Evolutionary conservation across 2,329 filamentous ascomycete genomes (phyloP).

Genomic region (Pyrenophora teres): DNA sequence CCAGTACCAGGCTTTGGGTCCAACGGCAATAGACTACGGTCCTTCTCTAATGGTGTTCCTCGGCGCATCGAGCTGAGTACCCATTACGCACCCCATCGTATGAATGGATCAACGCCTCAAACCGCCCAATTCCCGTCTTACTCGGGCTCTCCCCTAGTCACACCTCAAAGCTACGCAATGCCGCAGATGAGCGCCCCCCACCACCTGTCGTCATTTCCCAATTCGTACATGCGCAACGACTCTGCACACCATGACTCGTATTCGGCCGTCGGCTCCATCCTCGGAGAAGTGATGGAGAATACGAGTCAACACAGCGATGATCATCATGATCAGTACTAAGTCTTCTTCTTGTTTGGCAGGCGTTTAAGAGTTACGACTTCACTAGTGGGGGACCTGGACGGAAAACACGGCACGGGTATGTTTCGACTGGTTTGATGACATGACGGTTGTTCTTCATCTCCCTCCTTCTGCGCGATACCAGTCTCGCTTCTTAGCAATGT

Average conservation of each 20-base stretch:
- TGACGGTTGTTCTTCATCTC: conserved; percentile 7
- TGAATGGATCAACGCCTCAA: conserved; percentile 45
- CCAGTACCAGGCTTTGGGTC: conserved; percentile 49
- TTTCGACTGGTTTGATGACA: conserved; percentile 16
- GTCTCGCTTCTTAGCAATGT: conserved; percentile 16
- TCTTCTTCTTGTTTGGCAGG: conserved; percentile 12
- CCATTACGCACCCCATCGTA: conserved; percentile 44
- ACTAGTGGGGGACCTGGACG: too few relatives aligned
- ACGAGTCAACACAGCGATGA: conserved; percentile 42
- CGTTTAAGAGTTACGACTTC: conserved; percentile 9
- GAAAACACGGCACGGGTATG: conserved; percentile 2
- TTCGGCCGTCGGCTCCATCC: conserved; percentile 40
- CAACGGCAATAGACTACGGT: conserved; percentile 46
- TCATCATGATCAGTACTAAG: conserved; percentile 32
- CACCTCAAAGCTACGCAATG: conserved; percentile 44
- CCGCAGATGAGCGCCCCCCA: conserved; percentile 49
- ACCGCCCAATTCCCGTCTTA: conserved; percentile 49
- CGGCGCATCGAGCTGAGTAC: conserved; percentile 49
- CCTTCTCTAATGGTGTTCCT: conserved; percentile 47
- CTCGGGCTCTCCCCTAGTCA: conserved; percentile 47
- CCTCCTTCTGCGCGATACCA: conserved; percentile 11
- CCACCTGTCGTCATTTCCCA: conserved; percentile 45
- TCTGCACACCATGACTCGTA: conserved; percentile 43
- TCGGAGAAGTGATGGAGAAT: conserved; percentile 45
- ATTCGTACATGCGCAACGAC: conserved; percentile 46